Conservation (phyloP, 2,329 filamentous ascomycete genomes). For the Colletotrichum sp. region DNA sequence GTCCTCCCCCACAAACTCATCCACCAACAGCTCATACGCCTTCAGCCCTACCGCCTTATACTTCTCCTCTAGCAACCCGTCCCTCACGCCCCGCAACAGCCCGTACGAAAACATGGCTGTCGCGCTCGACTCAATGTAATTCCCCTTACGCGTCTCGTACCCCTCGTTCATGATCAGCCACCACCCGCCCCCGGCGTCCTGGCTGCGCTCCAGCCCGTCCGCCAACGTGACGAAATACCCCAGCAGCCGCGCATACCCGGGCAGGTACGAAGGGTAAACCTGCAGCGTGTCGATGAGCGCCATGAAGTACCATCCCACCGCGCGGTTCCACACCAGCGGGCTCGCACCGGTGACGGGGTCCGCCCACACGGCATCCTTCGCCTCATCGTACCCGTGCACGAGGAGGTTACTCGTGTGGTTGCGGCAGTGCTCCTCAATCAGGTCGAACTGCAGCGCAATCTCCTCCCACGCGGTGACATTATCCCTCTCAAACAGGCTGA, state of each 20-base stretch:
- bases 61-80: slow-evolving; percentile 42
- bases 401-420: slow-evolving; percentile 46
- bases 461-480: slow-evolving; percentile 50
- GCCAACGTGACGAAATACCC: slow-evolving; percentile 46
- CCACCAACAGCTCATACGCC: slow-evolving; percentile 39
- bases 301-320: slow-evolving; percentile 60
- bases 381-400: slow-evolving; percentile 60
- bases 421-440: slow-evolving; percentile 47
- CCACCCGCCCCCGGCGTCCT: slow-evolving; percentile 56
- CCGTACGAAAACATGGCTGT: slow-evolving; percentile 64
- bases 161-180: slow-evolving; percentile 61
- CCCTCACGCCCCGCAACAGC: slow-evolving; percentile 44
- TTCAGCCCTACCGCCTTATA: slow-evolving; percentile 36
- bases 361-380: slow-evolving; percentile 55
- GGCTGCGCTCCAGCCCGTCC: slow-evolving; percentile 43
- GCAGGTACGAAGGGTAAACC: slow-evolving; percentile 40
- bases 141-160: slow-evolving; percentile 51
- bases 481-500: slow-evolving; percentile 37
- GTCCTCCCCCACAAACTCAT: slow-evolving; percentile 50
- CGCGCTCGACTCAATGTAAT: slow-evolving; percentile 66
- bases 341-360: slow-evolving; percentile 53
- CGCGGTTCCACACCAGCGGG: slow-evolving; percentile 58
- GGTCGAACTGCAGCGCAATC: slow-evolving; percentile 48
- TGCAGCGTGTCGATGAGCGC: slow-evolving; percentile 56
- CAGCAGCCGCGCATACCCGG: slow-evolving; percentile 38